These are phyloP conservation scores for Neobulgaria alba DNA, from an alignment of 2,329 filamentous ascomycete species.

Conservation along the genomic window DNA sequence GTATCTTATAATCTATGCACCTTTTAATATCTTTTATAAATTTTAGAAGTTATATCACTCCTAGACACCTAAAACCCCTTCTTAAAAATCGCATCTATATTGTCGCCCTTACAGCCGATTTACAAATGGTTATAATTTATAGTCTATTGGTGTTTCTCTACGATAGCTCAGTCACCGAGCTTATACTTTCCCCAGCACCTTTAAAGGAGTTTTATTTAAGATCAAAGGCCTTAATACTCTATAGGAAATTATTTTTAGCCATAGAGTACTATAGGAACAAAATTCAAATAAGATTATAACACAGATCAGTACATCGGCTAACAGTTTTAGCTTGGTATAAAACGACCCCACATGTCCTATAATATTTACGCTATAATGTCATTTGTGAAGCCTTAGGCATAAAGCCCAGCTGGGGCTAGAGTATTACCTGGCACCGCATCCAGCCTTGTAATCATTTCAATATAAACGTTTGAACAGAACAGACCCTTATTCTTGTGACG, in stretches of 20 bases:
- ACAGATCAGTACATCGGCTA: slow-evolving; percentile 4
- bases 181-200: neutral
- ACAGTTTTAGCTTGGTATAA: slow-evolving; percentile 3
- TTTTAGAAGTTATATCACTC: neutral
- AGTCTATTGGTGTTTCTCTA: neutral
- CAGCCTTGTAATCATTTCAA: slow-evolving; percentile 4
- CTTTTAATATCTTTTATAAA: neutral
- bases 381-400: slow-evolving; percentile 1
- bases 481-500: no score
- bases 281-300: slow-evolving; percentile 4
- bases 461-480: no score
- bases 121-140: neutral
- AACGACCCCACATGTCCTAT: slow-evolving; percentile 1
- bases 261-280: slow-evolving; percentile 4
- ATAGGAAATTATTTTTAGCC: slow-evolving; percentile 1
- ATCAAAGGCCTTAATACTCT: neutral
- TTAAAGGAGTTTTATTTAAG: neutral
- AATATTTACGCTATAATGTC: slow-evolving; percentile 1
- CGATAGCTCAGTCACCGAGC: neutral
- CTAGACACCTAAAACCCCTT: neutral
- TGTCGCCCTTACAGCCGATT: slow-evolving; percentile 1
- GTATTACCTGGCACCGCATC: slow-evolving; percentile 1
- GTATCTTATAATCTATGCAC: slow-evolving; percentile 2
- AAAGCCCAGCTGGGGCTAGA: neutral
- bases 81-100: neutral